Percentiles rank a stretch among this genome's conserved stretches.
phyloP scores from a whole-genome alignment of 1,284 basidiomycete genomes.

The Xerocomus alliaceus region DNA sequence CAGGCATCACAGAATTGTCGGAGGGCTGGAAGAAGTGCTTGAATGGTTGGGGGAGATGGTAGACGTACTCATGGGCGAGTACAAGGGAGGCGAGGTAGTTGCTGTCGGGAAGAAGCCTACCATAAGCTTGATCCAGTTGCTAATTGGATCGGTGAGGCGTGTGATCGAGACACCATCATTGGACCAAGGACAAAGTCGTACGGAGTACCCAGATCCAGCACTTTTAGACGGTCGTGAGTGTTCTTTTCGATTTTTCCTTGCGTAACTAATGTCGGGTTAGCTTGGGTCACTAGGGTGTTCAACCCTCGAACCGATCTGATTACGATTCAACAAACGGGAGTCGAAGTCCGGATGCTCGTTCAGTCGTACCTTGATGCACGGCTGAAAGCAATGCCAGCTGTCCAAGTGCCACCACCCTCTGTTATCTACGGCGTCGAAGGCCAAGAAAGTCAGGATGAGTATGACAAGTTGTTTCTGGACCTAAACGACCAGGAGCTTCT shows the following conservation, averaged over 20 bases:
- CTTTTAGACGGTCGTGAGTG: conserved; percentile 68
- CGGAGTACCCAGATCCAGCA: conserved; percentile 69
- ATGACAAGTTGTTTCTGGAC: conserved; percentile 60
- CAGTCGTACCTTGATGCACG: conserved; percentile 73
- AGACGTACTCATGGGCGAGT: conserved; percentile 65
- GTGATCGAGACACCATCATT: conserved; percentile 63
- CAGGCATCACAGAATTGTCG: conserved; percentile 61
- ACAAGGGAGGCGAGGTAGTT: conserved; percentile 39
- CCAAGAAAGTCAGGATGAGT: conserved; percentile 82
- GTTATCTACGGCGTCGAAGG: conserved; percentile 44
- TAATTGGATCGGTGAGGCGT: conserved; percentile 67
- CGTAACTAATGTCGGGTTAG: conserved; percentile 43
- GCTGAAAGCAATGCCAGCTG: conserved; percentile 54
- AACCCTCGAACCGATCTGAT: conserved; percentile 50
- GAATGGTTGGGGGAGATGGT: conserved; percentile 76
- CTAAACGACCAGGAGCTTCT: conserved; percentile 66
- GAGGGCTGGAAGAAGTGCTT: conserved; percentile 58
- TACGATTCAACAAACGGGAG: conserved; percentile 40
- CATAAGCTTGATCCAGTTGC: conserved; percentile 52
- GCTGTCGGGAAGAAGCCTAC: conserved; percentile 22
- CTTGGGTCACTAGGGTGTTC: conserved; percentile 69
- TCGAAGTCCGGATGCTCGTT: conserved; percentile 49
- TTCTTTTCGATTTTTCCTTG: neutral
- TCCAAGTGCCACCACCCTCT: conserved; percentile 47
- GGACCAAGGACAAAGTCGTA: conserved; percentile 35